phyloP scores from a whole-genome alignment of 192 early-diverging fungal species.

The Lobosporangium transversale region DNA sequence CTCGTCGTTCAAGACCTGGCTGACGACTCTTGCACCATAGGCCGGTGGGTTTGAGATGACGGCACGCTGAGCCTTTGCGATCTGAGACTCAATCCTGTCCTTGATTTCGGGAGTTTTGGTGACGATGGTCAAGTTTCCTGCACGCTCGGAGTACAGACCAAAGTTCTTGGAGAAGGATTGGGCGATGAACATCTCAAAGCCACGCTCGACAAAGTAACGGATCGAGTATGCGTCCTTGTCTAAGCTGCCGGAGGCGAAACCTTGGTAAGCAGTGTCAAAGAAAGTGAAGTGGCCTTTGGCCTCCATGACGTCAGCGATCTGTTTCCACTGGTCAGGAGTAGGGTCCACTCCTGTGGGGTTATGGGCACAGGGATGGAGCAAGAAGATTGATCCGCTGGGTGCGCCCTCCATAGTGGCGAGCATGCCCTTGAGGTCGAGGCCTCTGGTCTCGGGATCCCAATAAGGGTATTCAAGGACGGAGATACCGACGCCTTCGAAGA shows the following conservation, averaged over 20 bases:
- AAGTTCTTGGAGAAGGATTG: constrained; percentile 99
- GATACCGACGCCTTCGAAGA: constrained; percentile 89
- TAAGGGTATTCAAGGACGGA: constrained; percentile 89
- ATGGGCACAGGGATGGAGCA: constrained; percentile 97
- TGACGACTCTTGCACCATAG: constrained; percentile 90
- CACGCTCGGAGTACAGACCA: constrained; percentile 94
- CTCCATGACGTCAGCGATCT: constrained; percentile 86
- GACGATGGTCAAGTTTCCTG: constrained; percentile 87
- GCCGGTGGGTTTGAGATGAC: constrained; percentile 92
- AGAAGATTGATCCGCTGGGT: constrained; percentile 81
- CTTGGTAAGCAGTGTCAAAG: constrained; percentile 99
- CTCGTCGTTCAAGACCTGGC: constrained; percentile 82
- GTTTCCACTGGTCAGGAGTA: constrained; percentile 91
- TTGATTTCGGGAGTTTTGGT: constrained; percentile 61
- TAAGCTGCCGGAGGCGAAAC: constrained; percentile 94
- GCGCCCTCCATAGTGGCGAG: constrained; percentile 74
- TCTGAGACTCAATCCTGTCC: constrained; percentile 77
- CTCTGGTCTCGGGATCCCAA: constrained; percentile 82
- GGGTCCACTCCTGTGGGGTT: constrained; percentile 99
- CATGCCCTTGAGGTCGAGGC: constrained; percentile 84
- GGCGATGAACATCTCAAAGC: constrained; percentile 90
- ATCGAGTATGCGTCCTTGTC: constrained; percentile 93
- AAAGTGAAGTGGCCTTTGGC: constrained; percentile 88
- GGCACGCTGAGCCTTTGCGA: constrained; percentile 84
- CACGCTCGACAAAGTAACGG: constrained; percentile 90